A percentile compares a stretch with the other conserved stretches of the same genome.
These are phyloP conservation scores for Floccularia luteovirens DNA, from an alignment of 768 basidiomycete species.

Conservation along the genomic window DNA sequence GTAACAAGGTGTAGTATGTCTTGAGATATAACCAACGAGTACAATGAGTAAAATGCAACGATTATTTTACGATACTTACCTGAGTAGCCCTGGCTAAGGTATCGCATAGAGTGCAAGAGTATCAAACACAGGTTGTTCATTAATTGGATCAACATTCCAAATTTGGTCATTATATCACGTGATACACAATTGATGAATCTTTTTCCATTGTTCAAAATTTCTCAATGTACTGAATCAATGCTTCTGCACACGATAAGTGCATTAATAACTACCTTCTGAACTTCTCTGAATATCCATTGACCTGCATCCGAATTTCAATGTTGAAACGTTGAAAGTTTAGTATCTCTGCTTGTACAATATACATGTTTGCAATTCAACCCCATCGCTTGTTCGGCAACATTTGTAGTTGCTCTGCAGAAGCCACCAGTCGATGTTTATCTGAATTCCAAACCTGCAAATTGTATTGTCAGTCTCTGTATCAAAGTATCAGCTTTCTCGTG, in stretches of 20 bases:
- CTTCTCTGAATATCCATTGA: too few species aligned
- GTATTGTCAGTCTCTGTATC: too few species aligned
- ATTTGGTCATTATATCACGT: background rate
- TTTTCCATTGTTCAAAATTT: background rate
- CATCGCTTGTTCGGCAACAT: too few species aligned
- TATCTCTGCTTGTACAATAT: too few species aligned
- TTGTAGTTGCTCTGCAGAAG: constrained; percentile 1
- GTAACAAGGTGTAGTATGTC: background rate
- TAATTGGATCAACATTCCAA: background rate
- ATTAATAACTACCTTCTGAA: too few species aligned
- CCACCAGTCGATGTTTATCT: background rate
- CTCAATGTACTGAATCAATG: background rate
- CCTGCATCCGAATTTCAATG: too few species aligned
- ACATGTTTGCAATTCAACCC: too few species aligned
- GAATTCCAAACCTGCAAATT: too few species aligned
- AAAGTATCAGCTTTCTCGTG: too few species aligned
- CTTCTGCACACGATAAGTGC: background rate
- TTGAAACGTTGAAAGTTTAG: background rate
- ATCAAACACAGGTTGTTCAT: background rate
- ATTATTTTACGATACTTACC: background rate
- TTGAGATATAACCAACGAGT: background rate
- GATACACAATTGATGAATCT: background rate
- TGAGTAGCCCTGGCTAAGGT: background rate
- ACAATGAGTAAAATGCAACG: background rate
- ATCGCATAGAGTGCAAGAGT: background rate